Conservation (phyloP, 2,329 filamentous ascomycete species). For the Sclerotinia minor region DNA sequence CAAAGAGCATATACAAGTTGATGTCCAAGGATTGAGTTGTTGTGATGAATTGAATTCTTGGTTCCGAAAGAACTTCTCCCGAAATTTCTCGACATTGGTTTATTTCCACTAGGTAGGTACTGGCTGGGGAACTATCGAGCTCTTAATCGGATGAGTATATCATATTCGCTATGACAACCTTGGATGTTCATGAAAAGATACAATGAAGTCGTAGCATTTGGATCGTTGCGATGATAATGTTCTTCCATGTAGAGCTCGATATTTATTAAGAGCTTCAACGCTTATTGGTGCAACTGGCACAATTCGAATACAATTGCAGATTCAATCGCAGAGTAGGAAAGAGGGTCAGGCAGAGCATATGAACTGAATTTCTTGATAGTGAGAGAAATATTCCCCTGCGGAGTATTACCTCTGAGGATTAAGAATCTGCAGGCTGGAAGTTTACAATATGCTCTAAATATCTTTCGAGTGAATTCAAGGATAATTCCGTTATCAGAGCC, state of each 20-base stretch:
- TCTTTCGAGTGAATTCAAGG: background rate
- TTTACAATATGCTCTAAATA: background rate
- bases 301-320: background rate
- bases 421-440: background rate
- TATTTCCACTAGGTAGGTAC: background rate
- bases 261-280: background rate
- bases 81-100: background rate
- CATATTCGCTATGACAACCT: background rate
- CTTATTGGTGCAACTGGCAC: background rate
- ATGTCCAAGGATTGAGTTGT: background rate
- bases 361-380: background rate
- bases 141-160: conserved; percentile 1
- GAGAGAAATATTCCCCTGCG: too few species aligned
- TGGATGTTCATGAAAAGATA: background rate
- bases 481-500: background rate
- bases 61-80: background rate
- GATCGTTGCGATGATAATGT: background rate
- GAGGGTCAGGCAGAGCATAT: background rate
- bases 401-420: background rate
- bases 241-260: background rate
- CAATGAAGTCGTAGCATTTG: background rate
- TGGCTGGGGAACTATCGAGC: conserved; percentile 10
- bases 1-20: background rate
- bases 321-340: background rate
- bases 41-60: background rate